A percentile compares a stretch with the other conserved stretches of the same genome.
Conservation (phyloP, 2,329 filamentous ascomycete species). For the Cladosporium sp. region DNA sequence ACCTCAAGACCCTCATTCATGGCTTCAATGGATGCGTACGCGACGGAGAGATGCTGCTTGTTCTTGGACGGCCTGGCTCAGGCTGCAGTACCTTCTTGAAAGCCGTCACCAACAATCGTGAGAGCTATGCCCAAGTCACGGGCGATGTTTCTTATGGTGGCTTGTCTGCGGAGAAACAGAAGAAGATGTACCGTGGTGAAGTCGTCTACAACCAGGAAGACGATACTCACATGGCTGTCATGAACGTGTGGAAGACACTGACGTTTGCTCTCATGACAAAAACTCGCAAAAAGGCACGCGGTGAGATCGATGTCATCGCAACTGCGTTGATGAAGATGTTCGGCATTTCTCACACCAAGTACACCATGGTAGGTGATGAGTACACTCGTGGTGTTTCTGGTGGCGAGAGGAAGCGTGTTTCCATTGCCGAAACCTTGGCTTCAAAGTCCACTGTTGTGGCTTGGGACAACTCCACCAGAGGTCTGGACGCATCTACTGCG, state of each 20-base stretch:
- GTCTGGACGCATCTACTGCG: slow-evolving; percentile 74
- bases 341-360: slow-evolving; percentile 68
- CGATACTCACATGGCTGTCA: slow-evolving; percentile 67
- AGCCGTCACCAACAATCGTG: slow-evolving; percentile 66
- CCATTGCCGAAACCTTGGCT: slow-evolving; percentile 72
- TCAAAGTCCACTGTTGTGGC: slow-evolving; percentile 69
- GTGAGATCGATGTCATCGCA: slow-evolving; percentile 64
- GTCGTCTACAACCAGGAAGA: slow-evolving; percentile 77
- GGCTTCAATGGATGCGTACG: slow-evolving; percentile 65
- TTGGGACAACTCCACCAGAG: slow-evolving; percentile 77
- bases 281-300: slow-evolving; percentile 62
- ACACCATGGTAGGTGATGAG: slow-evolving; percentile 73
- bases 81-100: slow-evolving; percentile 77
- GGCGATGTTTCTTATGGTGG: slow-evolving; percentile 71
- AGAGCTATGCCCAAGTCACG: slow-evolving; percentile 60
- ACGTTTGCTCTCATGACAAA: slow-evolving; percentile 72
- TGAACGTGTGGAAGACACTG: slow-evolving; percentile 75
- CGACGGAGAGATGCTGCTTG: slow-evolving; percentile 65
- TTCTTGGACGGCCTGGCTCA: slow-evolving; percentile 67
- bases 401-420: slow-evolving; percentile 75
- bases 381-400: slow-evolving; percentile 70
- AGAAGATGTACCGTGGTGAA: slow-evolving; percentile 67
- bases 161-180: slow-evolving; percentile 63
- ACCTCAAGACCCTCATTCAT: slow-evolving; percentile 55
- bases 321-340: slow-evolving; percentile 72